Evolutionary conservation across 768 basidiomycete genomes (phyloP).

Genomic region (Sporobolomyces phaffii): DNA sequence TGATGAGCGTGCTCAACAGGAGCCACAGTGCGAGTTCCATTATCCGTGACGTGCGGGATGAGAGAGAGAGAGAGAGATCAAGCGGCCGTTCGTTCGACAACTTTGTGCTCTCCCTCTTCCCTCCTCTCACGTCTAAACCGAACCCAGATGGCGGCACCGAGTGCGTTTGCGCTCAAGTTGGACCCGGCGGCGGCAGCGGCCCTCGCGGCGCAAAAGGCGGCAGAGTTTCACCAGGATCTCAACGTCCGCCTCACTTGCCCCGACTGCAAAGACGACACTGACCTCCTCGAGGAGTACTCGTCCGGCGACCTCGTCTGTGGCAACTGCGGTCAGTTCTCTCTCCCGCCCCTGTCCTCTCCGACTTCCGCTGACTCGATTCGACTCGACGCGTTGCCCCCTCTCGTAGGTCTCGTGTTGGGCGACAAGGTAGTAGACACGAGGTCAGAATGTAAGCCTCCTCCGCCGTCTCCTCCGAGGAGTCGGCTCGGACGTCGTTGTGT

Average conservation of each 20-base stretch:
- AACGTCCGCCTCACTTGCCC: slow-evolving; percentile 62
- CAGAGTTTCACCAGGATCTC: slow-evolving; percentile 35
- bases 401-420: slow-evolving; percentile 71
- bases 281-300: slow-evolving; percentile 90
- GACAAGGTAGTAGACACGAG: slow-evolving; percentile 95
- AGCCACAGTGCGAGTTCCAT: slow-evolving; percentile 28
- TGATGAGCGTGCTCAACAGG: slow-evolving; percentile 9
- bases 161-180: slow-evolving; percentile 27
- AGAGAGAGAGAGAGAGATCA: neutral
- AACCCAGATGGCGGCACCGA: neutral
- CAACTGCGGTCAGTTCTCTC: slow-evolving; percentile 55
- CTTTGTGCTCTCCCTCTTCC: neutral
- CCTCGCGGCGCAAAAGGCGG: slow-evolving; percentile 11
- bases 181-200: slow-evolving; percentile 21
- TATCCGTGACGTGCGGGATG: neutral
- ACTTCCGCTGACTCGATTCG: neutral
- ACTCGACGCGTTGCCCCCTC: slow-evolving; percentile 34
- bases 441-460: slow-evolving; percentile 78
- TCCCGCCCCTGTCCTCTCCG: neutral
- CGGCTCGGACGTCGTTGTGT: slow-evolving; percentile 48
- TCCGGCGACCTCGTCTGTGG: slow-evolving; percentile 96
- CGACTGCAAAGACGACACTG: slow-evolving; percentile 86
- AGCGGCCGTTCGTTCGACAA: neutral
- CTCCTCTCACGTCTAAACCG: neutral
- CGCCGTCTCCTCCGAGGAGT: slow-evolving; percentile 7